These are phyloP conservation scores for Aphanomyces stellatus DNA, from an alignment of 352 stramenopile species.

Conservation along the genomic window DNA sequence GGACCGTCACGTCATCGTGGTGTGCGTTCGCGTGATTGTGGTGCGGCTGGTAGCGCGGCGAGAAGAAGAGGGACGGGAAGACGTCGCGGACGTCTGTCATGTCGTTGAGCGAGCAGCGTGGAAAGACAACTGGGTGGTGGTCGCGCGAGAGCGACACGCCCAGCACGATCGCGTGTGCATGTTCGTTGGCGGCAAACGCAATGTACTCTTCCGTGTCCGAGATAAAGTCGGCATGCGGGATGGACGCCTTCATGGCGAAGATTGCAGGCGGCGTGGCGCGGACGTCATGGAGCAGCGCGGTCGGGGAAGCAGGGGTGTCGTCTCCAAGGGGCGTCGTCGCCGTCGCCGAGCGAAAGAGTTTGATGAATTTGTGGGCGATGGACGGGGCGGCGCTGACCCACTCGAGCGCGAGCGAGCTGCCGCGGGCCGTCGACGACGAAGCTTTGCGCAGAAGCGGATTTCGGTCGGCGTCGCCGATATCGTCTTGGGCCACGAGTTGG, in stretches of 20 bases:
- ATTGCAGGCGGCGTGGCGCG: not conserved
- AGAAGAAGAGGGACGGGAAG: not conserved
- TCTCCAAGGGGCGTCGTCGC: not conserved
- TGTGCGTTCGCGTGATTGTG: not conserved
- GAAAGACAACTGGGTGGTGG: constrained; percentile 11
- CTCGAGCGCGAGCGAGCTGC: not conserved
- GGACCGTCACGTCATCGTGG: not conserved
- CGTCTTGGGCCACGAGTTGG: not conserved
- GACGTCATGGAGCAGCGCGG: not conserved
- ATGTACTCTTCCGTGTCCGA: constrained; percentile 17
- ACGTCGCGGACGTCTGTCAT: constrained; percentile 4
- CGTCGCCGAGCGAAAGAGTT: not conserved
- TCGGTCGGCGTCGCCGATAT: too few species aligned
- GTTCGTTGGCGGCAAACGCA: not conserved
- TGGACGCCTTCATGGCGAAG: not conserved
- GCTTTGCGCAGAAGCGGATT: too few species aligned
- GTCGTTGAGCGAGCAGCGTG: not conserved
- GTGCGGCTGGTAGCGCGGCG: not conserved
- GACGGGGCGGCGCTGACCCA: not conserved
- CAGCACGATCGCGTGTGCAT: constrained; percentile 10
- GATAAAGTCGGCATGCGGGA: constrained; percentile 6
- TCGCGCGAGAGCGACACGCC: not conserved
- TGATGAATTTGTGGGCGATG: constrained; percentile 4
- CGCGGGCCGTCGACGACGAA: not conserved
- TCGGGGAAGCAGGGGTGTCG: too few species aligned